These are phyloP conservation scores for Ambrosiella beaveri DNA, from an alignment of 2,329 filamentous ascomycete species.

Conservation along the genomic window DNA sequence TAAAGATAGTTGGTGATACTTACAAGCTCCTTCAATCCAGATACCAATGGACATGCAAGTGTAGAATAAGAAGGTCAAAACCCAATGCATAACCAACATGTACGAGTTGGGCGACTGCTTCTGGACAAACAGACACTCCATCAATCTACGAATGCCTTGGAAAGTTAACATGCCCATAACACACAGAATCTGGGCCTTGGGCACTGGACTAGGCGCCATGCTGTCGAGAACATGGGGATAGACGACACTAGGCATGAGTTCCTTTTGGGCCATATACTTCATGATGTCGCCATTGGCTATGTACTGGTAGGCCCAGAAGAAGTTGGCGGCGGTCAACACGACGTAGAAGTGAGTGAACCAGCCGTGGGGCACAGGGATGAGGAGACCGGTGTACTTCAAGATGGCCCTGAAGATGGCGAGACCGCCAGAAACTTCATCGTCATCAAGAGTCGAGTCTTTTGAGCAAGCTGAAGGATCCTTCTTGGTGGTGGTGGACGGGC, in stretches of 20 bases:
- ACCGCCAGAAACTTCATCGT: neutral
- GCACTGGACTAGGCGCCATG: slow-evolving; percentile 28
- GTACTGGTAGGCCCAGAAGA: slow-evolving; percentile 58
- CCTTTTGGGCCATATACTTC: slow-evolving; percentile 26
- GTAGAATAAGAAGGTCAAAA: slow-evolving; percentile 66
- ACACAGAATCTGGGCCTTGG: slow-evolving; percentile 42
- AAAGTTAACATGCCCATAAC: slow-evolving; percentile 57
- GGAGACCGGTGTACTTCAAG: slow-evolving; percentile 16
- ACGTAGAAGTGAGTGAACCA: slow-evolving; percentile 88
- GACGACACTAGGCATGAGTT: slow-evolving; percentile 15
- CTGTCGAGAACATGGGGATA: slow-evolving; percentile 8
- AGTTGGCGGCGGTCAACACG: slow-evolving; percentile 47
- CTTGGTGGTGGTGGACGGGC: slow-evolving; percentile 11
- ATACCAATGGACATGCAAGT: slow-evolving; percentile 52
- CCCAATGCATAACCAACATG: slow-evolving; percentile 79
- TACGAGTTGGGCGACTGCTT: slow-evolving; percentile 48
- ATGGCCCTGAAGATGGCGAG: slow-evolving; percentile 2
- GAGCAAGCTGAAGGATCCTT: neutral
- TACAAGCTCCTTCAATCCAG: slow-evolving; percentile 71
- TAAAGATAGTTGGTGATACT: slow-evolving; percentile 16
- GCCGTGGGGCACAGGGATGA: slow-evolving; percentile 56
- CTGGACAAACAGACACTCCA: slow-evolving; percentile 51
- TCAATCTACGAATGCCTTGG: slow-evolving; percentile 59
- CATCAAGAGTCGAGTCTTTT: neutral
- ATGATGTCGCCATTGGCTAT: slow-evolving; percentile 36